Evolutionary conservation across 177 flowering plant genomes (phyloP), one percentile per base, ranked within the genome.

Genomic region (Telopea speciosissima): DNA sequence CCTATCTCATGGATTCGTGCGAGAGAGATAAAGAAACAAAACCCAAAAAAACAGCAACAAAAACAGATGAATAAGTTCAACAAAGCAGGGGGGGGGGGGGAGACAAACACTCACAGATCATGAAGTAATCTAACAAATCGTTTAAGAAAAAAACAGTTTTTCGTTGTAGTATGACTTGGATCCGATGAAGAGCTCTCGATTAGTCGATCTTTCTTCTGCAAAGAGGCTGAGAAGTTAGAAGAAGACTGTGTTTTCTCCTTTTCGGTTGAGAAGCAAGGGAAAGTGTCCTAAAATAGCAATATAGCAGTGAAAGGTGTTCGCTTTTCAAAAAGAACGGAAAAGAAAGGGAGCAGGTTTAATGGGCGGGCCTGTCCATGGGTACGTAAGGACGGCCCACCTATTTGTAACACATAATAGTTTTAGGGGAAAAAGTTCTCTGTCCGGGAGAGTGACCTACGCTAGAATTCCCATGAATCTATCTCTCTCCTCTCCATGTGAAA

Each of bases 71-170:
- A 12, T 54, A 58, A 52, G 36, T 7, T 42, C 36, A 26, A 73
- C 70, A 70, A 31, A 36, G 71, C 70, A 70, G 22, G 25, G 31
- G 31, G n/a, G n/a, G n/a, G n/a, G n/a, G n/a, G n/a, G n/a, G n/a
- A n/a, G n/a, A n/a, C n/a, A 28, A 26, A 52, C 0, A 83, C 83
- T 83, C 67, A 85, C 84, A 74, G 73, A 75, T 77, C 70, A 81
- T 72, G 56, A 65, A 77, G 19, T 8, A 72, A 23, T 63, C 3
- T 2, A 69, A 24, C 21, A 33, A 54, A 59, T 33, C 67, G 17
- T 26, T 63, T 13, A 45, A 33, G 62, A 56, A 65, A 42, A 25
- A n/a, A 65, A 44, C 0, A 31, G 1, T 25, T 31, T 69, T 17
- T 33, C 40, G 19, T 19, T 61, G 21, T 31, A 44, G 31, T 44